Conservation (phyloP, 2,329 filamentous ascomycete genomes). For the Apiospora pterosperma region DNA sequence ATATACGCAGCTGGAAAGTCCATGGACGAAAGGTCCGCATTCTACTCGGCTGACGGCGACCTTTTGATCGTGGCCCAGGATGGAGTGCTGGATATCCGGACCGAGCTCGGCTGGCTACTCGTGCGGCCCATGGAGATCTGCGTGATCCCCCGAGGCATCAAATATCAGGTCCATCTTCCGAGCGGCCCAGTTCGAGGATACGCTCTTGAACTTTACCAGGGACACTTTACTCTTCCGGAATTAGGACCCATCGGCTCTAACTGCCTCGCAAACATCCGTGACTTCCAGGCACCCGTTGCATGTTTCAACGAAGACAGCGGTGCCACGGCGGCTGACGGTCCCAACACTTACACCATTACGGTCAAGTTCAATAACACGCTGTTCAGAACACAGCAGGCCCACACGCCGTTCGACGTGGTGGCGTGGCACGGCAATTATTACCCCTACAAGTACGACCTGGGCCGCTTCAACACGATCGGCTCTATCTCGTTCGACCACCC, state of each 20-base stretch:
- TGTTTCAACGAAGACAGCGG: conserved; percentile 52
- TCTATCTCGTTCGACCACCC: conserved; percentile 66
- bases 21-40: conserved; percentile 65
- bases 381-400: conserved; percentile 57
- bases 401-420: conserved; percentile 67
- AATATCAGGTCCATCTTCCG: conserved; percentile 58
- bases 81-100: conserved; percentile 62
- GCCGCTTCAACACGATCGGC: conserved; percentile 65
- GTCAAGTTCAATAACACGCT: conserved; percentile 61
- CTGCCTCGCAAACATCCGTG: conserved; percentile 58
- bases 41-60: conserved; percentile 73
- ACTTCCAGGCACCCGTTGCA: conserved; percentile 64
- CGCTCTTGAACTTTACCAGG: conserved; percentile 61
- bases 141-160: conserved; percentile 62
- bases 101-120: conserved; percentile 62
- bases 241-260: conserved; percentile 62
- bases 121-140: conserved; percentile 66
- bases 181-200: conserved; percentile 51
- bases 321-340: conserved; percentile 27
- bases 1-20: conserved; percentile 70
- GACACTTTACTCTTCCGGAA: conserved; percentile 60
- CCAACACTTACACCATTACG: conserved; percentile 41
- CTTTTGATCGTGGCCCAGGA: conserved; percentile 66
- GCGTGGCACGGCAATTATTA: conserved; percentile 72
- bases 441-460: conserved; percentile 69